Base-by-base conservation (phyloP, 441 rosid genomes). In the Metrosideros polymorpha region DNA sequence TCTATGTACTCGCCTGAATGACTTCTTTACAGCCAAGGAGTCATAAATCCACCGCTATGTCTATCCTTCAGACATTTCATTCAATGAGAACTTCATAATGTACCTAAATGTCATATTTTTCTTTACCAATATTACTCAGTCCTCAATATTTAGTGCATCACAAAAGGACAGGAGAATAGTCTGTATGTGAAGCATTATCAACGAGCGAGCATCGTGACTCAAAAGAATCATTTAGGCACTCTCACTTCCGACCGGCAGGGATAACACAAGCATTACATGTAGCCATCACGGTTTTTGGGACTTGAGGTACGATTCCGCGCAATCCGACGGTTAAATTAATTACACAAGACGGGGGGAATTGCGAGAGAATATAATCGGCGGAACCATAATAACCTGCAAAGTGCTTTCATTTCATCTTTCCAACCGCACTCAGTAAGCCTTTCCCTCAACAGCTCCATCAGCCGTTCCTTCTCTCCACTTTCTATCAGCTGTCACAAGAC, bases 401-500 rank as follows among this genome's bases (percentile, higher is more conserved):
- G 95, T 77, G 93, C 91, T 87, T 92, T 94, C 99, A 97, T 94
- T 50, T 94, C 99, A 88, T 97, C 99, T 88, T 91, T 95, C 99
- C 99, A 95, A 45, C 98, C 99, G 86, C 96, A 95, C 84, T 97
- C 99, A 42, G 93, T 86, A 85, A 97, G 95, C 89, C 93, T 94
- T 84, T 97, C 98, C 88, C 96, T 93, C 90, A 96, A 90, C 30
- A 96, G 94, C 88, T 97, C 99, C 98, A 91, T 97, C 50, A 94
- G 77, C 82, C 92, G 89, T 90, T 97, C 97, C 84, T 94, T 97
- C 88, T 97, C 98, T 50, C 99, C 98, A 71, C 95, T 95, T 90
- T 97, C 97, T 82, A 93, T 93, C 89, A 97, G 86, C 98, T 95
- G 86, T 49, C 54, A 51, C 85, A 30, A 63, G 30, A 35, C 22